Conservation (phyloP, 192 early-diverging fungal genomes). For the Cetraspora pellucida region DNA sequence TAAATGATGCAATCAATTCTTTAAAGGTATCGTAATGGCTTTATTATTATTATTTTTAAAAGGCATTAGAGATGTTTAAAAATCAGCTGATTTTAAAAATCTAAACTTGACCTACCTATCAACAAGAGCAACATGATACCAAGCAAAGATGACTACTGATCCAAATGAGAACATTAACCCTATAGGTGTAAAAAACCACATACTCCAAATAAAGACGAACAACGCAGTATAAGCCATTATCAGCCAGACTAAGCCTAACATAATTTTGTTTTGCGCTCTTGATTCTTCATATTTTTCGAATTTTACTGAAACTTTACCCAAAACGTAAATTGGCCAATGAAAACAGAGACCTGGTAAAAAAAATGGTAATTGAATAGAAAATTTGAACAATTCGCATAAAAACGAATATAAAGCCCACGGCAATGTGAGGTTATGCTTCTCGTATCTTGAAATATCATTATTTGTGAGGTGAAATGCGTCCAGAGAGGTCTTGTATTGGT, state of each 20-base stretch:
- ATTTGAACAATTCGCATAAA: constrained; percentile 28
- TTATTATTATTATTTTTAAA: neutral
- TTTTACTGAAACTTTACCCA: constrained; percentile 43
- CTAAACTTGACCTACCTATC: constrained; percentile 19
- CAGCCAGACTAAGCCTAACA: constrained; percentile 41
- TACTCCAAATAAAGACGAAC: constrained; percentile 46
- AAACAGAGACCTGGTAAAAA: constrained; percentile 47
- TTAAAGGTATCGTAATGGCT: constrained; percentile 34
- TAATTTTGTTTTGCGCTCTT: constrained; percentile 52
- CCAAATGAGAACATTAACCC: constrained; percentile 39
- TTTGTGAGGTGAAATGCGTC: constrained; percentile 36
- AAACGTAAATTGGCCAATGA: constrained; percentile 48
- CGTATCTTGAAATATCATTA: constrained; percentile 45
- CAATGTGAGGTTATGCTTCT: constrained; percentile 39
- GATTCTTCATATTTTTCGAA: constrained; percentile 50
- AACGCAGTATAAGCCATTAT: constrained; percentile 40
- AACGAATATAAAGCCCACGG: constrained; percentile 36
- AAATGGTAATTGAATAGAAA: constrained; percentile 41
- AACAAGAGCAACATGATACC: constrained; percentile 46
- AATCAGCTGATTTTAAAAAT: neutral
- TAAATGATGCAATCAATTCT: constrained; percentile 27
- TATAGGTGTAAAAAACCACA: constrained; percentile 39
- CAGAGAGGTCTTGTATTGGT: constrained; percentile 41
- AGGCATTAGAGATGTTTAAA: neutral
- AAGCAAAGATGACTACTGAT: constrained; percentile 40